A percentile compares a stretch with the other conserved stretches of the same genome.
Evolutionary conservation across 352 stramenopile genomes (phyloP).

Genomic region (Globisporangium recalcitrans): DNA sequence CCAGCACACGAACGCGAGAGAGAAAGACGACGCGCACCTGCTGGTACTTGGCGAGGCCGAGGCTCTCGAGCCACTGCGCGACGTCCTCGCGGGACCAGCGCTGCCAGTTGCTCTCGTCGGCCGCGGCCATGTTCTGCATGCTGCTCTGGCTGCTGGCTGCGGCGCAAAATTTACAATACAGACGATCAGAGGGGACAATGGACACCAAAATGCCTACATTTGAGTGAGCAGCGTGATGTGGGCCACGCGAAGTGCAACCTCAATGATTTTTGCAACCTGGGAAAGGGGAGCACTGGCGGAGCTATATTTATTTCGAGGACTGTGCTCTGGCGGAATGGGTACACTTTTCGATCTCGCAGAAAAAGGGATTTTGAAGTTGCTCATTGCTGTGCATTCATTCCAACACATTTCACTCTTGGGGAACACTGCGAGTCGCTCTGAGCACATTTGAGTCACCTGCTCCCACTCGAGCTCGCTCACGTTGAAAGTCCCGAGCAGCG

Average conservation of each 20-base stretch:
- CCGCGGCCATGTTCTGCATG: constrained; percentile 13
- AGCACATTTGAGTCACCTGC: constrained; percentile 44
- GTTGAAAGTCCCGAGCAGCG: constrained; percentile 40
- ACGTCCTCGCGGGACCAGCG: constrained; percentile 19
- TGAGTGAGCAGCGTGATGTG: not conserved
- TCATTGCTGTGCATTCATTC: not conserved
- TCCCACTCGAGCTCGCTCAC: constrained; percentile 44
- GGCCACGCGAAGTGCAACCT: not conserved
- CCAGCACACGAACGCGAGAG: not conserved
- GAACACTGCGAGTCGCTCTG: no score
- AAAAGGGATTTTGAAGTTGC: not conserved
- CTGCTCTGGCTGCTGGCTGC: not conserved
- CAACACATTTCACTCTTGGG: not conserved
- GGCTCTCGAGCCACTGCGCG: constrained; percentile 16
- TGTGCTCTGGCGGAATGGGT: not conserved
- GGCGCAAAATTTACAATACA: not conserved
- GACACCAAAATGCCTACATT: not conserved
- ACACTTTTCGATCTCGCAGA: not conserved
- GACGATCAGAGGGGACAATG: not conserved
- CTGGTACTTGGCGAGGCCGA: constrained; percentile 19
- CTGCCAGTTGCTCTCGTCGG: constrained; percentile 8
- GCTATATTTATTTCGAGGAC: not conserved
- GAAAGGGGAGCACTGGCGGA: not conserved
- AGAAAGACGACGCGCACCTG: constrained; percentile 9
- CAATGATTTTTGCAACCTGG: not conserved